Percentiles rank a stretch among this genome's conserved stretches.
phyloP scores from a whole-genome alignment of 192 early-diverging fungal species.

The Pecoramyces ruminantium region DNA sequence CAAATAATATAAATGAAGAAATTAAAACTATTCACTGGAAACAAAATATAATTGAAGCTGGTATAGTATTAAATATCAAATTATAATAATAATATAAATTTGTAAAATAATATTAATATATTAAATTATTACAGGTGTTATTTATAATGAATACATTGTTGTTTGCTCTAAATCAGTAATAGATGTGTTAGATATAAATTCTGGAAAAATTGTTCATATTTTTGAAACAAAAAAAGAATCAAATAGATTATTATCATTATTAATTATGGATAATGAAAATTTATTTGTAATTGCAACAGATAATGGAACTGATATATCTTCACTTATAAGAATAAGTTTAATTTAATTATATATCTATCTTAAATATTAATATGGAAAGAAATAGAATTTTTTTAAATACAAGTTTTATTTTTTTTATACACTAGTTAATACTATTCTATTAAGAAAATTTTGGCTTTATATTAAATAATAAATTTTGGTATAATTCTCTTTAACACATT shows the following conservation, averaged over 20 bases:
- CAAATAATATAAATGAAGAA: background rate
- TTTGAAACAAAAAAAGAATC: background rate
- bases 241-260: background rate
- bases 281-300: background rate
- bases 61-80: background rate
- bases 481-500: too few species aligned
- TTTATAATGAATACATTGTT: background rate
- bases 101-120: background rate
- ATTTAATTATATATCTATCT: too few species aligned
- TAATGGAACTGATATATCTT: background rate
- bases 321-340: background rate
- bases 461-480: too few species aligned
- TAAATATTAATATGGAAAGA: too few species aligned
- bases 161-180: background rate
- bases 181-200: background rate
- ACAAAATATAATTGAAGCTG: background rate
- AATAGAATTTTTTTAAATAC: too few species aligned
- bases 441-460: too few species aligned
- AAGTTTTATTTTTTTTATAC: too few species aligned
- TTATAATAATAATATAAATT: too few species aligned
- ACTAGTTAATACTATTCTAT: too few species aligned
- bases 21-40: background rate
- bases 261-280: background rate
- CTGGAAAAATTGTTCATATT: background rate
- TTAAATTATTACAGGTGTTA: background rate